Conservation (phyloP, 176 grass and related monocot species). For the Zoysia pacifica region DNA sequence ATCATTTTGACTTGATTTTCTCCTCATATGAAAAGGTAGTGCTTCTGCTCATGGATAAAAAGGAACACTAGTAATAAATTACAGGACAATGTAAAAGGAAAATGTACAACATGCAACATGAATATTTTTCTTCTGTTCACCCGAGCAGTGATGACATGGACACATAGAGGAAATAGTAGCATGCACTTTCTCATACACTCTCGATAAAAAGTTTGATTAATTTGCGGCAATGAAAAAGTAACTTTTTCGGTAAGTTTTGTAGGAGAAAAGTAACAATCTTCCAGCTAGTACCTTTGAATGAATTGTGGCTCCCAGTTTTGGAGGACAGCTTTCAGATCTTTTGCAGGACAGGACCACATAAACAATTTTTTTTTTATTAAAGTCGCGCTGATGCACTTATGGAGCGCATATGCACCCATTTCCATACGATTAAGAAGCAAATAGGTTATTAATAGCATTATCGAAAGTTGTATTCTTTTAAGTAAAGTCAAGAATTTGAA, state of each 20-base stretch:
- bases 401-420: background rate
- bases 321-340: background rate
- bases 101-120: background rate
- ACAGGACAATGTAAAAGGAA: too few relatives aligned
- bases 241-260: background rate
- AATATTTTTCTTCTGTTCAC: background rate
- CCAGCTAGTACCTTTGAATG: background rate
- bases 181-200: background rate
- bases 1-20: too few relatives aligned
- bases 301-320: background rate
- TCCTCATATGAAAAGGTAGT: too few relatives aligned
- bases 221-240: background rate
- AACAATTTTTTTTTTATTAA: background rate
- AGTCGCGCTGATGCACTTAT: background rate
- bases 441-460: background rate
- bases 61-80: too few relatives aligned
- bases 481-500: background rate
- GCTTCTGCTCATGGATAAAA: too few relatives aligned
- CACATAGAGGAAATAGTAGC: background rate
- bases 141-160: background rate
- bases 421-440: slow-evolving; percentile 1
- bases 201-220: background rate
- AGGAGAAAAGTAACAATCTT: background rate
- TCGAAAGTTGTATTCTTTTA: background rate
- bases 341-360: background rate